Base-by-base conservation (phyloP, 768 basidiomycete genomes). In the Lepiota venenata region DNA sequence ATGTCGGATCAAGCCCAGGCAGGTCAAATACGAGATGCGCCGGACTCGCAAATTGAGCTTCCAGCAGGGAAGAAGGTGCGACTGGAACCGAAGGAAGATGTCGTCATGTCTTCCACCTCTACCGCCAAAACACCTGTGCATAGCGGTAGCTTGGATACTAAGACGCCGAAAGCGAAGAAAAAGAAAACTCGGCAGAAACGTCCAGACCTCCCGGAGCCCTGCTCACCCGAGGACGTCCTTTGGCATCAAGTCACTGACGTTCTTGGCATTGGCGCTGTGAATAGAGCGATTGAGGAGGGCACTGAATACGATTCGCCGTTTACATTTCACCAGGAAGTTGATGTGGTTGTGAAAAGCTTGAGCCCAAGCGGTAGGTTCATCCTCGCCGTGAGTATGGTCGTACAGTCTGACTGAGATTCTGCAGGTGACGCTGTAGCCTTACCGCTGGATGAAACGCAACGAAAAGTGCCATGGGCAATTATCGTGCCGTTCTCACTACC, bases 401-500 rank as follows among this genome's bases (percentile, higher is more conserved):
- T 10, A 37, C 21, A 39, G 14, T 49, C 21, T 25, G n/a, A 27
- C 25, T 42, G 16, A 12, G n/a, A 38, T 56, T 25, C 42, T 49
- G 0, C 66, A 91, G 90, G 88, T 47, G 83, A 85, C 58, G 86
- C 84, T 0, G 72, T 93, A 12, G 88, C 83, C 0, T 61, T 81
- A 10, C 74, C 79, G 3, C 73, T 70, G 0, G 66, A 76, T 4
- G 70, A 68, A 6, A 66, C 69, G 50, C 76, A 76, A 0, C 16
- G 12, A 12, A 36, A 43, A 12, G 42, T 29, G 2, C 79, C 85
- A 20, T 98, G 96, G 92, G 87, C 87, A 0, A 74, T 98, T 35
- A 75, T 91, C 32, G 81, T 88, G 0, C 96, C 96, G 0, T 91
- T 94, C 59, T 80, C 85, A 1, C 77, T 98, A 8, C 92, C 93